Percentiles rank a stretch among this genome's conserved stretches.
Conservation (phyloP, 2,329 filamentous ascomycete genomes). For the Pyrenochaeta sp. region DNA sequence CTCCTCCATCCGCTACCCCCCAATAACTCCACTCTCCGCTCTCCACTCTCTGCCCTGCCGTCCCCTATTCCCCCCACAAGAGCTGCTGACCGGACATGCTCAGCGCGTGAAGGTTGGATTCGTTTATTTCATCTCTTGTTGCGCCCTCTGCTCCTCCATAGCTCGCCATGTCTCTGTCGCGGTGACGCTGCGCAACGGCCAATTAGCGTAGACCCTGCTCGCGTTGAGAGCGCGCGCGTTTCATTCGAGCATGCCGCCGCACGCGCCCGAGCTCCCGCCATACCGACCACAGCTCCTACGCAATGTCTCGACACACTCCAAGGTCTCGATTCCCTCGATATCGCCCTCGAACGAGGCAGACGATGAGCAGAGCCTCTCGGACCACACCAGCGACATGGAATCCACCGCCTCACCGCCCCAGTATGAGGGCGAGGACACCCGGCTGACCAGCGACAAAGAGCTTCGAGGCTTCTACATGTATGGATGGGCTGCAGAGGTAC, state of each 20-base stretch:
- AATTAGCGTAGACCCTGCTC: conserved; percentile 32
- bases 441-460: conserved; percentile 88
- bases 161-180: conserved; percentile 17
- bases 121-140: neutral
- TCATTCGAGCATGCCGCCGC: conserved; percentile 41
- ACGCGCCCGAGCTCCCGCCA: conserved; percentile 30
- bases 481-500: conserved; percentile 85
- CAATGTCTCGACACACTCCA: conserved; percentile 45
- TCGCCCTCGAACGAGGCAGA: conserved; percentile 54
- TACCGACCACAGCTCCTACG: conserved; percentile 37
- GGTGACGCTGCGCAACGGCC: conserved; percentile 35
- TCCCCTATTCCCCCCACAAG: neutral
- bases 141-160: neutral
- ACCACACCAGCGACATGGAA: conserved; percentile 43
- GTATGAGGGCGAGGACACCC: conserved; percentile 84
- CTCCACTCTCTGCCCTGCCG: conserved; percentile 10
- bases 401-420: conserved; percentile 53
- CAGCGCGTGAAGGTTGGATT: neutral
- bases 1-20: conserved; percentile 9
- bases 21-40: conserved; percentile 15
- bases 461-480: conserved; percentile 95
- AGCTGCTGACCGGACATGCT: neutral
- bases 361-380: conserved; percentile 52
- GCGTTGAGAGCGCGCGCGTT: conserved; percentile 1
- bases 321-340: conserved; percentile 43